Evolutionary conservation across 179 eudicot species (phyloP), one percentile per base, ranked within the genome.

Genomic region (Spergularia azorica): DNA sequence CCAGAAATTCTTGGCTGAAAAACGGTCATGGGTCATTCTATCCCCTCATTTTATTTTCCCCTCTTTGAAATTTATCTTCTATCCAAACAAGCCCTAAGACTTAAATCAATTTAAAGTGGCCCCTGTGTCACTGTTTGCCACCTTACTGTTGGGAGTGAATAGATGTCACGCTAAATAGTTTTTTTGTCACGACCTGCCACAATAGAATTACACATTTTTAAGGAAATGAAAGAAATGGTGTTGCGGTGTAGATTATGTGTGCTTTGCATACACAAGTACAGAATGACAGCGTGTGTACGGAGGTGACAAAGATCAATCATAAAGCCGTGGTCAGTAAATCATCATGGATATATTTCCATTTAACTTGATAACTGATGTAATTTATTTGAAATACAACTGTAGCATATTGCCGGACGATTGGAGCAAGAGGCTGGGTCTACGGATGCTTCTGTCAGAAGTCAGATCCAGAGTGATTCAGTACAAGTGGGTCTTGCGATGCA

Each of bases 401-500:
- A 96, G 98, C 91, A 83, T 81, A 83, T 88, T 84, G 94, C 97
- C 72, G 94, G 88, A 58, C 85, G 93, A 64, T 61, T 96, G 77
- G 93, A 96, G 77, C 90, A 86, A 79, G 94, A 90, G 61, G 84
- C 85, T 11, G 85, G 86, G 57, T 86, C 96, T 54, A 83, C 79
- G 55, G 97, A 94, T 81, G 78, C 83, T 67, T 77, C 90, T 51
- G 86, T 88, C 41, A 86, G 99, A 84, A 84, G 84, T 80, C 92
- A 91, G 74, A 85, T 94, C 70, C 98, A 92, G 83, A 73, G 90
- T 69, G 94, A 94, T 63, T 77, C 97, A 9, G 82, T 84, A 65
- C 97, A 85, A 83, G 73, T 85, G 32, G 99, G 99, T 78, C 77
- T 89, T 67, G 88, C 86, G 46, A 92, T 96, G 97, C 99, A 90